phyloP scores from a whole-genome alignment of 2,329 filamentous ascomycete species.

The Canariomyces notabilis region DNA sequence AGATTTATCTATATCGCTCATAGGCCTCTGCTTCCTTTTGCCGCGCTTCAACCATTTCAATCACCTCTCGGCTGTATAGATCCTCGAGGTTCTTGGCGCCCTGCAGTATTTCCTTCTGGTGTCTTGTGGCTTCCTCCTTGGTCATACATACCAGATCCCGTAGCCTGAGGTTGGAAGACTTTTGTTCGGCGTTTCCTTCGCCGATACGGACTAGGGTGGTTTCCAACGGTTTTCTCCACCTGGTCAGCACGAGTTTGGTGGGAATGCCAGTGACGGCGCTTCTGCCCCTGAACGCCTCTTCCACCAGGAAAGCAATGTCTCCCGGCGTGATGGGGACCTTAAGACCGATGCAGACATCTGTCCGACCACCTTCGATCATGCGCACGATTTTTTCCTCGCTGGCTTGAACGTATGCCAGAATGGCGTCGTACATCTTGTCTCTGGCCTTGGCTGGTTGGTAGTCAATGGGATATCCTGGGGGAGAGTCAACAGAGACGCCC shows the following conservation, averaged over 20 bases:
- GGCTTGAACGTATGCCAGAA: conserved; percentile 69
- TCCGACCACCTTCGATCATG: conserved; percentile 40
- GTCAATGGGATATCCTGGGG: conserved; percentile 75
- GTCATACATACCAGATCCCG: conserved; percentile 84
- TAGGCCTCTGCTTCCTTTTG: conserved; percentile 62
- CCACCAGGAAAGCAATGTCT: conserved; percentile 82
- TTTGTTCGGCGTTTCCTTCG: conserved; percentile 66
- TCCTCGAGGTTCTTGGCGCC: conserved; percentile 63
- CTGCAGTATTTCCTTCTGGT: conserved; percentile 75
- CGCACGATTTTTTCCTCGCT: conserved; percentile 71
- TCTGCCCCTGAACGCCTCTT: conserved; percentile 80
- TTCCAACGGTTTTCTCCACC: conserved; percentile 66
- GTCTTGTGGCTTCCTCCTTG: conserved; percentile 76
- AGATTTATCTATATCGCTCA: conserved; percentile 45
- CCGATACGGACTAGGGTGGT: conserved; percentile 59
- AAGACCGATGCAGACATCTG: conserved; percentile 59
- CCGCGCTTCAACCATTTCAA: conserved; percentile 62
- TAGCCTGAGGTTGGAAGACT: conserved; percentile 62
- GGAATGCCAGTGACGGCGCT: conserved; percentile 79
- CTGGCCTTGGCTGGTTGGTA: conserved; percentile 75
- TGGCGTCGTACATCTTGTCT: conserved; percentile 87
- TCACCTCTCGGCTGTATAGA: conserved; percentile 64
- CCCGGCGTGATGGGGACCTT: conserved; percentile 71
- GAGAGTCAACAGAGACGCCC: neutral
- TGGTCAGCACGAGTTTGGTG: conserved; percentile 70